A percentile compares a stretch with the other conserved stretches of the same genome.
Conservation (phyloP, 768 basidiomycete species). For the Lepiota brunneoincarnata region DNA sequence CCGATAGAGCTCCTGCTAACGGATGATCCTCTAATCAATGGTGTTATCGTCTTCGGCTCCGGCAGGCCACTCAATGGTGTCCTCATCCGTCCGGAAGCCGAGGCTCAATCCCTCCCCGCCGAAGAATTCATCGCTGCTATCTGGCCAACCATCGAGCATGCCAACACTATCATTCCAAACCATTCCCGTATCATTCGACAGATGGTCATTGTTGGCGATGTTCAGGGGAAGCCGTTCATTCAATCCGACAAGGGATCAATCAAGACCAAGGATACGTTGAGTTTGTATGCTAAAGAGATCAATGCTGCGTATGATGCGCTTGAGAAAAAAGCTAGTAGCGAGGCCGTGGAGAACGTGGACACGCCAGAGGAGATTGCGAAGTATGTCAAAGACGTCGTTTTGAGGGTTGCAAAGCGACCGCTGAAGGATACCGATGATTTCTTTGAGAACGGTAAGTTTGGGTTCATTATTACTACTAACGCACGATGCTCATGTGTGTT, state of each 20-base stretch:
- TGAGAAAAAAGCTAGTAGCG: constrained; percentile 1
- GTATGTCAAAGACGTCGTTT: constrained; percentile 4
- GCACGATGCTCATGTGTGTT: not conserved
- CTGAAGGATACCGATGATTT: constrained; percentile 5
- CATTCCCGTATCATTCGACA: constrained; percentile 23
- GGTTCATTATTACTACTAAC: not conserved
- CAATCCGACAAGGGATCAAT: constrained; percentile 24
- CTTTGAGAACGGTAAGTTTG: constrained; percentile 6
- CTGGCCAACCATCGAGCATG: constrained; percentile 20
- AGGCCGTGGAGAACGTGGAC: not conserved
- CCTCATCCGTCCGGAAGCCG: constrained; percentile 14
- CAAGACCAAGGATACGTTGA: constrained; percentile 16
- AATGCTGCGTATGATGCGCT: constrained; percentile 19
- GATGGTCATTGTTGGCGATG: constrained; percentile 21
- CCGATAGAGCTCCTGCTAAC: constrained; percentile 19
- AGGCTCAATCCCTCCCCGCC: not conserved
- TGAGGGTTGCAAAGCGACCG: not conserved
- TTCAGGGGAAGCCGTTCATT: constrained; percentile 17
- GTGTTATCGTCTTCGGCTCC: constrained; percentile 21
- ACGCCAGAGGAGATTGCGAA: constrained; percentile 7
- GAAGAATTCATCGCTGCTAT: constrained; percentile 16
- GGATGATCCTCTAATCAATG: constrained; percentile 16
- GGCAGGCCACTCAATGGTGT: constrained; percentile 23
- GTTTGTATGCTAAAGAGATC: constrained; percentile 23
- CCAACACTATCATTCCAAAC: constrained; percentile 21